Evolutionary conservation across 495 filamentous ascomycete genomes (phyloP), one percentile per base, ranked within the genome.

Genomic region (Annulohypoxylon bovei): DNA sequence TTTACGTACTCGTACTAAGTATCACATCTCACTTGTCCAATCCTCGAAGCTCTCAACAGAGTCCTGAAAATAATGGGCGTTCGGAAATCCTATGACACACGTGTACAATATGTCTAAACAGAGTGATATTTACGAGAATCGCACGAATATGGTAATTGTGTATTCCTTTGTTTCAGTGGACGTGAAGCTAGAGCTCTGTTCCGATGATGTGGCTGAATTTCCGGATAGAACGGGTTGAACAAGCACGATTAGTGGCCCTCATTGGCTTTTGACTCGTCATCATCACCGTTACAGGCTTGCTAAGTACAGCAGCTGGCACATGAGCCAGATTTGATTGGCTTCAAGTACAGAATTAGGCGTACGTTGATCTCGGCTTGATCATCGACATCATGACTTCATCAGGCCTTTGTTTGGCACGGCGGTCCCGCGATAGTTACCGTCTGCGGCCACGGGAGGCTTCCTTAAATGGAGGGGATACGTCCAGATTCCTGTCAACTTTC

Each of bases 311-410:
- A 56, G 32, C 54, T 70, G 37, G 37, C 12, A 27, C 22, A 50
- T 56, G 49, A 37, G 16, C 20, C 30, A 49, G 25, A 35, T 30
- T 49, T 65, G 61, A 65, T 65, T 65, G 62, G 67, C 40, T 64
- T 70, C 47, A 62, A 18, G 55, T 14, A 65, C 37, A 46, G 35
- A 53, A 50, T 37, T 64, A 54, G 44, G 8, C 32, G 30, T 57
- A 27, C 30, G 50, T 14, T 50, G 32, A 50, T 49, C 63, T 71
- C 58, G 68, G 62, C 58, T 16, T 54, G 62, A 46, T 52, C 42
- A 4, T 67, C 57, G 49, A 62, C 57, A 71, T 71, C 68, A 71
- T 71, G 68, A 71, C 57, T 67, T 71, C 63, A 71, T 67, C 58
- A 9, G 6, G 61, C 40, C 61, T 70, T 65, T 65, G 67, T 62